Percentiles rank a stretch among this genome's conserved stretches.
Evolutionary conservation across 345 rosid genomes (phyloP).

Genomic region (Schrenkiella parvula): DNA sequence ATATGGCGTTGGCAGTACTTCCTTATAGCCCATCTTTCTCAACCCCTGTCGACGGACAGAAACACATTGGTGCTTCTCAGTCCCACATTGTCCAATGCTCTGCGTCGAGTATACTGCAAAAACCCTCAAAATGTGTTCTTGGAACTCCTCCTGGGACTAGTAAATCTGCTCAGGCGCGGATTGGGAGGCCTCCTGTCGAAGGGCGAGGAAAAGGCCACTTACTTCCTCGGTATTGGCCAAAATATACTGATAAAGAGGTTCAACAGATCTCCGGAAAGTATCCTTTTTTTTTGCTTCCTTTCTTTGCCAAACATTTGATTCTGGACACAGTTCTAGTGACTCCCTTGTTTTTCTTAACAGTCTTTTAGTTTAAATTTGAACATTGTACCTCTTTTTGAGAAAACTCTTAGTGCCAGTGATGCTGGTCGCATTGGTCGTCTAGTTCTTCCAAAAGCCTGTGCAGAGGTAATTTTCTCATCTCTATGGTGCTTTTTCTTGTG

Average conservation of each 20-base stretch:
- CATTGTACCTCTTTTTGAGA: constrained; percentile 88
- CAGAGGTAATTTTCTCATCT: constrained; percentile 55
- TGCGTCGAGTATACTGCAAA: constrained; percentile 55
- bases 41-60: constrained; percentile 46
- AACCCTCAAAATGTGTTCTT: constrained; percentile 43
- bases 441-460: constrained; percentile 97
- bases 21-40: constrained; percentile 42
- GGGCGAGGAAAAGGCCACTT: constrained; percentile 81
- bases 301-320: background rate
- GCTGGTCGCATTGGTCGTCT: constrained; percentile 96
- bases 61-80: constrained; percentile 37
- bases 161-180: constrained; percentile 49
- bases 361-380: constrained; percentile 59
- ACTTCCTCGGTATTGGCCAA: constrained; percentile 97
- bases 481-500: background rate
- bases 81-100: constrained; percentile 46
- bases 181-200: constrained; percentile 80
- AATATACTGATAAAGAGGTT: constrained; percentile 88
- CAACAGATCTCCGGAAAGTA: constrained; percentile 90
- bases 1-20: constrained; percentile 49
- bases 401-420: constrained; percentile 94
- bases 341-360: constrained; percentile 24
- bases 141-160: constrained; percentile 40
- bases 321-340: background rate
- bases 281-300: constrained; percentile 41